Evolutionary conservation across 1,284 basidiomycete species (phyloP).

Genomic region (Ceratobasidium sp.): DNA sequence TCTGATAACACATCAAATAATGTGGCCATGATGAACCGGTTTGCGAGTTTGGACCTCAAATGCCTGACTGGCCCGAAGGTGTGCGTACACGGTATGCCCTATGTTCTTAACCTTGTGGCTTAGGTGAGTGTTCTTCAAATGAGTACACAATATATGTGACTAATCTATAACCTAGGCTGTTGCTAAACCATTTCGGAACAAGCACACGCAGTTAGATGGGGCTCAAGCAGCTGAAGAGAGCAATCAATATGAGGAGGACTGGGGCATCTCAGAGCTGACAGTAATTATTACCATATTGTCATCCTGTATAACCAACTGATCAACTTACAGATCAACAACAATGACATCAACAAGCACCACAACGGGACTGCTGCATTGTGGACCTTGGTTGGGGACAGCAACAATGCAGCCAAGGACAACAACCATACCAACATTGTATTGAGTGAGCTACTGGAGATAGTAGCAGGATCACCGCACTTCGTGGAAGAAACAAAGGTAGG

Average conservation of each 20-base stretch:
- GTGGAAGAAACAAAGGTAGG: background rate
- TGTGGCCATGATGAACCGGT: background rate
- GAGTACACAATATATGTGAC: background rate
- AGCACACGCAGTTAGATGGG: no score
- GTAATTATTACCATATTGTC: no score
- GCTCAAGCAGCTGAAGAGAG: background rate
- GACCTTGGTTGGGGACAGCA: no score
- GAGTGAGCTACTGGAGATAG: background rate
- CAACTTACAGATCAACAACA: no score
- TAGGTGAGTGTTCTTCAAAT: background rate
- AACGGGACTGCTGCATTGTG: no score
- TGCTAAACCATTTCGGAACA: background rate
- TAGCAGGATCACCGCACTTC: background rate
- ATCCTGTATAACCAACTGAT: no score
- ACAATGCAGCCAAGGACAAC: background rate
- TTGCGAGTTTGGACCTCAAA: background rate
- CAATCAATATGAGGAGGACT: background rate
- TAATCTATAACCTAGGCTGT: background rate
- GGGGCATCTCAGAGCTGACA: no score
- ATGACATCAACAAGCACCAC: no score
- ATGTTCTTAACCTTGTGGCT: background rate
- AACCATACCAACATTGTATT: background rate
- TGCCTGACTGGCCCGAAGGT: background rate
- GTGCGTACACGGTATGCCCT: background rate
- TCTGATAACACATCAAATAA: background rate